phyloP scores from a whole-genome alignment of 192 early-diverging fungal genomes.

The Gigaspora rosea region DNA sequence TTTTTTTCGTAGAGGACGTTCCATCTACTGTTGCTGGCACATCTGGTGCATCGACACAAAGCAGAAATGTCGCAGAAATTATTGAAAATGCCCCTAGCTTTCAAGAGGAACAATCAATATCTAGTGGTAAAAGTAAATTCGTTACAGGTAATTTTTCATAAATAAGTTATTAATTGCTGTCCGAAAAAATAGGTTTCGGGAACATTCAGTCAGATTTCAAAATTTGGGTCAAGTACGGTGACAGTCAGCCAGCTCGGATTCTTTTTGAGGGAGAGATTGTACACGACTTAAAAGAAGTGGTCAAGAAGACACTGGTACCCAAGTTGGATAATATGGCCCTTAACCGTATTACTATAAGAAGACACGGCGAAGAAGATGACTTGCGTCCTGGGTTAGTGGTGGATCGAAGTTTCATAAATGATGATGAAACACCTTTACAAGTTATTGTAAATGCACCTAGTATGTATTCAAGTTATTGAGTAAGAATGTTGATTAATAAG shows the following conservation, averaged over 20 bases:
- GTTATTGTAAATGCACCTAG: slow-evolving; percentile 21
- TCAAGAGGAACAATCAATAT: slow-evolving; percentile 6
- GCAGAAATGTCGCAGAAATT: neutral
- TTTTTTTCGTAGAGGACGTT: slow-evolving; percentile 4
- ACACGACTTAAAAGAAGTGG: slow-evolving; percentile 9
- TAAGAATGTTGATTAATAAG: neutral
- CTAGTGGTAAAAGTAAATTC: slow-evolving; percentile 23
- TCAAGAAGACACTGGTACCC: slow-evolving; percentile 5
- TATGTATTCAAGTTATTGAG: slow-evolving; percentile 12
- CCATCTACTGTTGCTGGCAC: slow-evolving; percentile 18
- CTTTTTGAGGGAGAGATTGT: slow-evolving; percentile 1
- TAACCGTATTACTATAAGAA: slow-evolving; percentile 18
- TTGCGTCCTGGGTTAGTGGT: neutral
- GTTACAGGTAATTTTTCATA: slow-evolving; percentile 19
- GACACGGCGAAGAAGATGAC: slow-evolving; percentile 17
- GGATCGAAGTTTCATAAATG: neutral
- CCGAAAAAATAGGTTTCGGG: slow-evolving; percentile 7
- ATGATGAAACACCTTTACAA: neutral
- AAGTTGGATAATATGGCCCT: slow-evolving; percentile 17
- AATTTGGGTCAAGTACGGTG: slow-evolving; percentile 20
- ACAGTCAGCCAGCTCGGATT: slow-evolving; percentile 5
- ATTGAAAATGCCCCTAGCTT: slow-evolving; percentile 2
- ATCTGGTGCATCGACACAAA: neutral
- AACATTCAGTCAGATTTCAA: neutral
- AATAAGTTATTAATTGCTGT: slow-evolving; percentile 14